These are phyloP conservation scores for Hirschioporus abietinus DNA, from an alignment of 768 basidiomycete genomes.

Conservation along the genomic window DNA sequence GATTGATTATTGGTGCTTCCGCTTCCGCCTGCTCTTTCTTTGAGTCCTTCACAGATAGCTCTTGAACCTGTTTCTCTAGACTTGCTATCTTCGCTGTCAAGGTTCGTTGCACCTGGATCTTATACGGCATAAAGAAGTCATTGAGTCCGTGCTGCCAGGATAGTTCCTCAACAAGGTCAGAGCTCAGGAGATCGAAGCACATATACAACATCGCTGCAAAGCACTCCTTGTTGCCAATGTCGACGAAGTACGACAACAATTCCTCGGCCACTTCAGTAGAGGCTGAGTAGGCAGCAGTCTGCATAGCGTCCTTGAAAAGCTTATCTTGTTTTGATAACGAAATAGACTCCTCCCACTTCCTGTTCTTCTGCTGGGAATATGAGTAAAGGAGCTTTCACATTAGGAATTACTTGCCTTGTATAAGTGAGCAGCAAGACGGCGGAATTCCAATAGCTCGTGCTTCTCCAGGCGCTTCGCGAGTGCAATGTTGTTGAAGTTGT, in stretches of 20 bases:
- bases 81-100: slow-evolving; percentile 53
- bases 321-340: slow-evolving; percentile 94
- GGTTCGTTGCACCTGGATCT: slow-evolving; percentile 80
- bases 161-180: slow-evolving; percentile 89
- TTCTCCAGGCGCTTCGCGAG: slow-evolving; percentile 83
- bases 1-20: slow-evolving; percentile 84
- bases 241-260: slow-evolving; percentile 91
- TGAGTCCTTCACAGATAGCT: slow-evolving; percentile 78
- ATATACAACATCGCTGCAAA: slow-evolving; percentile 86
- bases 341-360: slow-evolving; percentile 95
- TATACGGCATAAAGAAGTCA: slow-evolving; percentile 98
- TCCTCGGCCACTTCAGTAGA: slow-evolving; percentile 94
- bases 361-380: slow-evolving; percentile 71
- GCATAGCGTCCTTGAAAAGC: slow-evolving; percentile 93
- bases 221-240: slow-evolving; percentile 98
- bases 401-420: slow-evolving; percentile 61
- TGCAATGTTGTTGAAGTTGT: slow-evolving; percentile 91
- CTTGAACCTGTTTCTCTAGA: slow-evolving; percentile 87
- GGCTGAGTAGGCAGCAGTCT: slow-evolving; percentile 82
- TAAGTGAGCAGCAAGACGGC: slow-evolving; percentile 88
- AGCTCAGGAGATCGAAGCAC: slow-evolving; percentile 93
- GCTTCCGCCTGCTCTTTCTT: slow-evolving; percentile 89
- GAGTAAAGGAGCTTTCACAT: not conserved
- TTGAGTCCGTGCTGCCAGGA: slow-evolving; percentile 96
- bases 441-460: slow-evolving; percentile 92